Evolutionary conservation across 2,329 filamentous ascomycete genomes (phyloP), one percentile per base, ranked within the genome.

Genomic region (Aspergillus niger): DNA sequence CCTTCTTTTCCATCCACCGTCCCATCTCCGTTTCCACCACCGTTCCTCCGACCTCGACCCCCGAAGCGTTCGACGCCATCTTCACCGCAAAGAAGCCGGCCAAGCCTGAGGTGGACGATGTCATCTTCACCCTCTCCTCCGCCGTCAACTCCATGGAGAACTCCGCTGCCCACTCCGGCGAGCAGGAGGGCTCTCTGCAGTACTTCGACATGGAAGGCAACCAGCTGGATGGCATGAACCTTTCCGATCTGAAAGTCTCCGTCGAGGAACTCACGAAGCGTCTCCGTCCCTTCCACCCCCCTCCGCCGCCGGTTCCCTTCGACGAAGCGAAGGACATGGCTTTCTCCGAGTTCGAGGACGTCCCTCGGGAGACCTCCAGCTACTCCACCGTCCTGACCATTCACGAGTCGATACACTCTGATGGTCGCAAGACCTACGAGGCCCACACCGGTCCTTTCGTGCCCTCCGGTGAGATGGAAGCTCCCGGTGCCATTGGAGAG

Each of bases 1-100:
- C 90, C 62, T 98, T 99, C 83, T 98, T 98, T 82, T 96, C 93
- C 64, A 89, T 96, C 67, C 92, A 99, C 79, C 89, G 95, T 63
- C 95, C 95, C 49, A 94, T 99, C 72, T 96, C 92, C 58, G 87
- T 97, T 66, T 92, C 89, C 53, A 88, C 89, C 69, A 89, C 89
- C 67, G 89, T 97, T 72, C 95, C 90, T 58, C 87, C 86, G 69
- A 81, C 84, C 20, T 85, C 92, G 49, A 87, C 85, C 55, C 83
- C 89, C 63, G 89, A 91, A 72, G 84, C 89, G 53, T 97, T 98
- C 76, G 89, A 91, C 63, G 84, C 89, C 71, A 93, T 99, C 72
- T 98, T 98, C 76, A 82, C 88, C 80, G 59, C 83, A 81, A 80
- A 83, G 85, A 69, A 74, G 68, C 32, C 76, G 67, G 66, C 74